Evolutionary conservation across 805 yeast genomes (phyloP).

Genomic region (Ogataea salicorniae): DNA sequence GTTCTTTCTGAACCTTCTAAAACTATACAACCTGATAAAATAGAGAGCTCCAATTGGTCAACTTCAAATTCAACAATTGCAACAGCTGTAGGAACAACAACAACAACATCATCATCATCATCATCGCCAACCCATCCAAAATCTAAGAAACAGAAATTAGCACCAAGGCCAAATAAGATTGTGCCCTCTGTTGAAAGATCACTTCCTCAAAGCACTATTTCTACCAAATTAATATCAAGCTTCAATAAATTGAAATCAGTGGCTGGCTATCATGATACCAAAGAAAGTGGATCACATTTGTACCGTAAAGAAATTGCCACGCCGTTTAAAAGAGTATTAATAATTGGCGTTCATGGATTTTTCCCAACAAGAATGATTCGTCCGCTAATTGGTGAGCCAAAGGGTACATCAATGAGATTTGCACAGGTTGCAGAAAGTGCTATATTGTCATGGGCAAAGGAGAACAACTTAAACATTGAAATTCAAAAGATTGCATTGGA

Average conservation of each 20-base stretch:
- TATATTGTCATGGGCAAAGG: conserved; percentile 61
- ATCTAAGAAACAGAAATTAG: conserved; percentile 9
- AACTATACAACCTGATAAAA: conserved; percentile 2
- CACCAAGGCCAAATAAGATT: conserved; percentile 18
- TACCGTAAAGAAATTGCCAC: conserved; percentile 19
- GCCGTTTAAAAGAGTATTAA: conserved; percentile 53
- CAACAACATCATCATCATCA: neutral
- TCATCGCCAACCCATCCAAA: neutral
- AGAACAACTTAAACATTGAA: conserved; percentile 36
- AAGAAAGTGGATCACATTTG: conserved; percentile 12
- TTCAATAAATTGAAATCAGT: conserved; percentile 11
- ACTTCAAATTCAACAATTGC: neutral
- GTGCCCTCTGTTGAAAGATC: conserved; percentile 27
- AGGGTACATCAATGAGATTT: conserved; percentile 89
- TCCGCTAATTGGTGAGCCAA: conserved; percentile 89
- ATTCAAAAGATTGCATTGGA: conserved; percentile 92
- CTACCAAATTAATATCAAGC: conserved; percentile 8
- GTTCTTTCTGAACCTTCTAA: conserved; percentile 20
- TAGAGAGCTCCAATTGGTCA: neutral
- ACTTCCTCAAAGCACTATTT: conserved; percentile 20
- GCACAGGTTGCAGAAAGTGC: conserved; percentile 86
- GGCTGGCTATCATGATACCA: conserved; percentile 11
- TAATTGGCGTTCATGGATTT: conserved; percentile 94
- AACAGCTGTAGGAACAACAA: neutral
- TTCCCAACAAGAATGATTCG: conserved; percentile 85